Evolutionary conservation across 495 filamentous ascomycete species (phyloP).

Genomic region (Penicillium desertorum): DNA sequence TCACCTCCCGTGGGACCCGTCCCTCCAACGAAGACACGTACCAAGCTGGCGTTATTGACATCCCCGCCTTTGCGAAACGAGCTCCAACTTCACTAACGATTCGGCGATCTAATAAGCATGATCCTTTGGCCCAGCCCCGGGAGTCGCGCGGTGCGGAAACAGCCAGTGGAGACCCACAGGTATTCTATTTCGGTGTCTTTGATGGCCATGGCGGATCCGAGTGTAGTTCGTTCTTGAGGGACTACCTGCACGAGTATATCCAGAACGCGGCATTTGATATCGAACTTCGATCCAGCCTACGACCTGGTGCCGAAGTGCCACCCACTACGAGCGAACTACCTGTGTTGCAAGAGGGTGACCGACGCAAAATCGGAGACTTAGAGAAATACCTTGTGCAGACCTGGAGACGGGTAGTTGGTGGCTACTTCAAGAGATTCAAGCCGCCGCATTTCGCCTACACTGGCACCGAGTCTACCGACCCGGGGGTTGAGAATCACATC

Average conservation of each 20-base stretch:
- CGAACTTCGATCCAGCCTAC: slow-evolving; percentile 68
- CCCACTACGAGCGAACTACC: slow-evolving; percentile 28
- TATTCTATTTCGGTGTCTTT: slow-evolving; percentile 96
- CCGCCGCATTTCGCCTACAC: slow-evolving; percentile 61
- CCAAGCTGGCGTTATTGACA: slow-evolving; percentile 89
- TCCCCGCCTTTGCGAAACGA: slow-evolving; percentile 88
- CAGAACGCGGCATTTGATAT: slow-evolving; percentile 76
- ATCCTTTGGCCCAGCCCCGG: slow-evolving; percentile 27
- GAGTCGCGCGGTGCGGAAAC: slow-evolving; percentile 62
- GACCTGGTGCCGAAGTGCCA: slow-evolving; percentile 13
- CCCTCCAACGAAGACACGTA: slow-evolving; percentile 91
- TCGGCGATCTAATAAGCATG: slow-evolving; percentile 18
- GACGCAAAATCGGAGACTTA: slow-evolving; percentile 46
- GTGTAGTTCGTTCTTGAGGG: slow-evolving; percentile 82
- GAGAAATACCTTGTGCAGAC: slow-evolving; percentile 67
- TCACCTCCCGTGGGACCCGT: slow-evolving; percentile 74
- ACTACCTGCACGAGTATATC: slow-evolving; percentile 83
- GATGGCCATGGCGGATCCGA: slow-evolving; percentile 93
- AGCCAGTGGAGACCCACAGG: slow-evolving; percentile 82
- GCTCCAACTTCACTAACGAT: slow-evolving; percentile 68
- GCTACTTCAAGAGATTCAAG: slow-evolving; percentile 88
- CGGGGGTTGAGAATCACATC: slow-evolving; percentile 18
- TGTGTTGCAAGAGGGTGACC: slow-evolving; percentile 42
- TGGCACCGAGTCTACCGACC: slow-evolving; percentile 20
- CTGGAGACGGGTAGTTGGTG: slow-evolving; percentile 83